A percentile compares a stretch with the other conserved stretches of the same genome.
Evolutionary conservation across 1,284 basidiomycete species (phyloP).

Genomic region (Puccinia hordei): DNA sequence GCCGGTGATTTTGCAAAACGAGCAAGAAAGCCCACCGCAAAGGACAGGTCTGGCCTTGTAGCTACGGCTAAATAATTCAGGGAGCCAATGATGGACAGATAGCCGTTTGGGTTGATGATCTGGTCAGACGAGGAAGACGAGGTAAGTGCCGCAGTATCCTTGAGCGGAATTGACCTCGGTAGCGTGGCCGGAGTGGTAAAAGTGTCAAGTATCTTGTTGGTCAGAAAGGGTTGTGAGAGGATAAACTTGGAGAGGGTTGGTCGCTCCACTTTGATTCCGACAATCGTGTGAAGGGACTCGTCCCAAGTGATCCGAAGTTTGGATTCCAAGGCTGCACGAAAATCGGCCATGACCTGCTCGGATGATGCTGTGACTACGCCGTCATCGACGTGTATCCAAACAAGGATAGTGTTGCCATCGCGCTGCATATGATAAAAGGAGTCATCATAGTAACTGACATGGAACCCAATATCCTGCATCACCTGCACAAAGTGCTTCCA

Average conservation of each 20-base stretch:
- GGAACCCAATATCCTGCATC: not conserved
- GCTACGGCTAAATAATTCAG: slow-evolving; percentile 13
- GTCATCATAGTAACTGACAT: slow-evolving; percentile 17
- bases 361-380: slow-evolving; percentile 1
- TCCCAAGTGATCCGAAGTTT: not conserved
- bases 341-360: not conserved
- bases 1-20: not conserved
- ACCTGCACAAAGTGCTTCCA: slow-evolving; percentile 21
- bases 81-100: slow-evolving; percentile 4
- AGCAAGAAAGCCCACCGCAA: not conserved
- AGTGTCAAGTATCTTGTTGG: not conserved
- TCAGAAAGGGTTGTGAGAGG: not conserved
- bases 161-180: not conserved
- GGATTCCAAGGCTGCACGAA: not conserved
- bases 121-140: not conserved
- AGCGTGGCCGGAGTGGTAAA: not conserved
- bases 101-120: slow-evolving; percentile 5
- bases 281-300: not conserved
- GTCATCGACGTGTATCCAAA: slow-evolving; percentile 33
- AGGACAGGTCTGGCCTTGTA: not conserved
- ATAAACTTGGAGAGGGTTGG: not conserved
- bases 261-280: not conserved
- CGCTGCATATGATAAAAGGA: slow-evolving; percentile 15
- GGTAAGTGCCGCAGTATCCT: not conserved
- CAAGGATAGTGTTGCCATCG: not conserved